Evolutionary conservation across 1,284 basidiomycete genomes (phyloP).

Genomic region (Schizophyllum commune): DNA sequence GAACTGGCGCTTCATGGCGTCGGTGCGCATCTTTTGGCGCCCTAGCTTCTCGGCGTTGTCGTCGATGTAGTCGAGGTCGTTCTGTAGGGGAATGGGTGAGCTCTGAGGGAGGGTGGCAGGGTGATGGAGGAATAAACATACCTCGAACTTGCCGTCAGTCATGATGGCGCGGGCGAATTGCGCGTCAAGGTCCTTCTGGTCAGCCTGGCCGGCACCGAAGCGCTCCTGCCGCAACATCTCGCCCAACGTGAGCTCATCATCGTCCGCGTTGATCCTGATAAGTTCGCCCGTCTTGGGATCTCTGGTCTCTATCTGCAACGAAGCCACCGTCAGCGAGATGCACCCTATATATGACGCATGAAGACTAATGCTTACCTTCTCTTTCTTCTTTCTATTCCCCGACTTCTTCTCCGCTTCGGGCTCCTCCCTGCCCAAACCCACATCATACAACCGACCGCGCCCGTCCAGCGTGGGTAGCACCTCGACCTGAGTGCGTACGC

Average conservation of each 20-base stretch:
- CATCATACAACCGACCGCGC: conserved; percentile 83
- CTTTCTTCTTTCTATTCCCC: conserved; percentile 55
- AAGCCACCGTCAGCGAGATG: conserved; percentile 1
- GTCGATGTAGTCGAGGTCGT: conserved; percentile 90
- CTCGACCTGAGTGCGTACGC: conserved; percentile 59
- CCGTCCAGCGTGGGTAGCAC: conserved; percentile 89
- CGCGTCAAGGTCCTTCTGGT: conserved; percentile 88
- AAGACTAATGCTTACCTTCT: conserved; percentile 51
- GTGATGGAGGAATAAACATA: conserved; percentile 19
- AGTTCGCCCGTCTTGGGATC: conserved; percentile 86
- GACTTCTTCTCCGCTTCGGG: conserved; percentile 54
- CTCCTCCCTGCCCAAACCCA: conserved; percentile 66
- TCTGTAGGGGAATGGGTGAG: conserved; percentile 32
- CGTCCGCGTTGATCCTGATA: conserved; percentile 81
- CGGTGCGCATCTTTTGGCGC: conserved; percentile 89
- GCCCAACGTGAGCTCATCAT: conserved; percentile 78
- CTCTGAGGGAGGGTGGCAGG: neutral
- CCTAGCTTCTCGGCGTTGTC: conserved; percentile 93
- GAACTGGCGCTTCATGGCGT: conserved; percentile 94
- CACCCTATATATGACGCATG: too few species aligned
- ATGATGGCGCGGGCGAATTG: conserved; percentile 87
- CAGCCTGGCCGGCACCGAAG: conserved; percentile 80
- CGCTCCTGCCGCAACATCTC: conserved; percentile 92
- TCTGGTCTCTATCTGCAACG: conserved; percentile 75
- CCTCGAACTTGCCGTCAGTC: conserved; percentile 81